Base-by-base conservation (phyloP, 176 grass and related monocot species). In the Puya raimondii region DNA sequence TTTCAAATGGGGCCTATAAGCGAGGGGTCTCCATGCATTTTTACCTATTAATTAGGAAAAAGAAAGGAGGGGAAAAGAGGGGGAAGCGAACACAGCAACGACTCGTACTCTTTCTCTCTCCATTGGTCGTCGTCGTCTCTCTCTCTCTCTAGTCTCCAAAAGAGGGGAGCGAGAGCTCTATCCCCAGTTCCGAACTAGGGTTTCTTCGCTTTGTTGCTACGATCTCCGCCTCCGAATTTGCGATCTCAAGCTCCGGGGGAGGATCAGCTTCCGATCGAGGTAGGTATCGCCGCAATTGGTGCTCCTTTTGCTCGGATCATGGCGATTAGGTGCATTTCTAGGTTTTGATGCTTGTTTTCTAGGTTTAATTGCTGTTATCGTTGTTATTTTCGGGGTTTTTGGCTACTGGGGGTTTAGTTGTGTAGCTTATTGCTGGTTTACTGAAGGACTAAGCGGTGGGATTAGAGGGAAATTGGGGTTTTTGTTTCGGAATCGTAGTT, bases 71-170 rank as follows among this genome's bases (percentile, higher is more conserved):
- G 51, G 52, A 23, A 42, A 33, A 63, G 64, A 48, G 5, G 15
- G 75, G 76, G 70, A 79, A 69, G 68, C 57, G 71, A 70, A 70
- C 77, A 79, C 77, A 42, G 33, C 68, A 79, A 79, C 77, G 77
- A 79, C 77, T 79, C 71, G 15, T 68, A 71, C 76, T 79, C 71
- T 79, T 67, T 79, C 54, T 58, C 70, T 50, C 33, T 71, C 67
- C 65, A 16, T 56, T 63, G 23, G 20, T 49, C 42, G 17, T 64
- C 47, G 65, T 78, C 75, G 33, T 61, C 65, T 78, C 65, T 77
- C 75, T 76, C 56, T 67, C 58, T 76, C 50, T 64, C 74, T 47
- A 50, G 25, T 78, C 76, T 78, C 53, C 49, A 50, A 70, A 58
- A 56, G 64, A 49, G 65, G 77, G 54, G 21, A 79, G 71, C 56